Evolutionary conservation across 1,139 yeast genomes (phyloP), one percentile per base, ranked within the genome.

Genomic region (Nakaseomyces delphensis): DNA sequence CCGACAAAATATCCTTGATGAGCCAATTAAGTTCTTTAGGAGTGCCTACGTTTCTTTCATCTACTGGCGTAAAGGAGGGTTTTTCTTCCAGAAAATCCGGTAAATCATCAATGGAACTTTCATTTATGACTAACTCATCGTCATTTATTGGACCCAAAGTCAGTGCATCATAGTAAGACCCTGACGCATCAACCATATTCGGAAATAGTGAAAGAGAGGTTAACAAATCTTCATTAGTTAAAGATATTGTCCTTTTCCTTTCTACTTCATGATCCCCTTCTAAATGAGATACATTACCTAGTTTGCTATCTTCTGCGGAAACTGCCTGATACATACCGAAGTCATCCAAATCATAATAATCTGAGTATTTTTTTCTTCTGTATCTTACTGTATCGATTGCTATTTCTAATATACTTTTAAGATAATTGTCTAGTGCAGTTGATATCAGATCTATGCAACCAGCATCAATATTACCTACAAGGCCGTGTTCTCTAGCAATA

Each of bases 401-500:
- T 51, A 77, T 76, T 57, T 86, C 93, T 13, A 91, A 65, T 4
- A 91, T 69, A 48, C 76, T 76, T 53, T 83, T 83, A 47, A 91
- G 64, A 63, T 87, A 91, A 35, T 75, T 69, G 55, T 89, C 96
- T 36, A 91, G 66, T 0, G 96, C 96, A 10, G 83, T 66, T 21
- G 80, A 68, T 50, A 89, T 62, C n/a, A 91, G 69, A 47, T 87
- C 95, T 24, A 85, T 74, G 2, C 83, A 85, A 14, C 77, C 80
- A 11, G 79, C 71, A 43, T 78, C 82, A 15, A 89, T 69, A 8
- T 82, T 79, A 0, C 95, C 95, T 0, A 91, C 73, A n/a, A 91
- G 66, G 0, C 98, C 98, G 58, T 87, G 79, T 56, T 91, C 98
- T 56, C 96, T 71, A 55, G 94, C 83, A 4, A 83, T 79, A 62